These are phyloP conservation scores for Colletotrichum viniferum DNA, from an alignment of 2,329 filamentous ascomycete genomes.

Conservation along the genomic window DNA sequence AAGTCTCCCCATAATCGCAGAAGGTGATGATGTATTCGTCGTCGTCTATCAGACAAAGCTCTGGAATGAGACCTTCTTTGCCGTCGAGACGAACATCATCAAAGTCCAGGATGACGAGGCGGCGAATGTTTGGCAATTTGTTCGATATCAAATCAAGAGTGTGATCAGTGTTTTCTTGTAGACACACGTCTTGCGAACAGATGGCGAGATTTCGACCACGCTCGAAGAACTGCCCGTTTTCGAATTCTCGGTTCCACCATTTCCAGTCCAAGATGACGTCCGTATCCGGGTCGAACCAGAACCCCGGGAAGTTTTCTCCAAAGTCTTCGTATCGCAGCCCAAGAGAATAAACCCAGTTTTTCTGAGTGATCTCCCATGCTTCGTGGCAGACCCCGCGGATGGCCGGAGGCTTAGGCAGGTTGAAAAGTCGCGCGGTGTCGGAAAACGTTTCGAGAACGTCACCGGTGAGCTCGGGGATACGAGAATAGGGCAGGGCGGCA, in stretches of 20 bases:
- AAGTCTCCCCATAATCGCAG: neutral
- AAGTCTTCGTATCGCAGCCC: neutral
- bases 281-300: neutral
- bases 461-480: conserved; percentile 2
- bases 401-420: neutral
- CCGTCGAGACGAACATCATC: neutral
- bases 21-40: neutral
- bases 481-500: conserved; percentile 3
- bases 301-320: neutral
- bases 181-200: neutral
- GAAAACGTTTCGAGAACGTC: neutral
- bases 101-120: neutral
- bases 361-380: neutral
- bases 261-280: neutral
- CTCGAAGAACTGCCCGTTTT: neutral
- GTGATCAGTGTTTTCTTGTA: fast-evolving
- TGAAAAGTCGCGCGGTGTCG: neutral
- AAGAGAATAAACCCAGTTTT: neutral
- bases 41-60: neutral
- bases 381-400: neutral
- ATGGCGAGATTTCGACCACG: neutral
- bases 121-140: neutral
- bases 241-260: neutral
- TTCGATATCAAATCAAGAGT: too few relatives aligned
- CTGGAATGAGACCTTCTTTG: neutral